Evolutionary conservation across 768 basidiomycete species (phyloP), one percentile per base, ranked within the genome.

Genomic region (Tricholoma matsutake): DNA sequence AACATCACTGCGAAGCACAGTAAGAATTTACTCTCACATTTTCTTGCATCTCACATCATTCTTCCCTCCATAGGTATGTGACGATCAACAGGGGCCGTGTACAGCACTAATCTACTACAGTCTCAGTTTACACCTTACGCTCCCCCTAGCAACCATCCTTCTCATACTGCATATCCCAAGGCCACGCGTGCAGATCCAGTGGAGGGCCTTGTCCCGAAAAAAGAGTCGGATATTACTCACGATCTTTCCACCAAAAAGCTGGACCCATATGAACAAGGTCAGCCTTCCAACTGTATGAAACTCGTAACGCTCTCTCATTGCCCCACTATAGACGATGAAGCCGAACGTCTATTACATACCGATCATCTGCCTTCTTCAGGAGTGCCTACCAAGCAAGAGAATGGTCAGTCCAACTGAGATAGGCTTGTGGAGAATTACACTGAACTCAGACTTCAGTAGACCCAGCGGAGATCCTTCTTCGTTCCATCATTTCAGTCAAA

Each of bases 221-320:
- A 31, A 7, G 58, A 65, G 35, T 37, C 45, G 11, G 54, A 59
- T 51, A 3, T 14, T 49, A 6, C 25, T 10, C 51, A 53, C 16
- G 51, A 53, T 18, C 51, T 11, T 31, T 31, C n/a, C 8, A n/a
- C 8, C 28, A 53, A 32, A 31, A 68, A 67, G 56, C 56, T 43
- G 4, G 67, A 68, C 39, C 67, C 67, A 4, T 67, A 68, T 45
- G 62, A 68, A 57, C 62, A 65, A 56, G 65, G 67, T 68, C 51
- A 22, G 13, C 5, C 53, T 18, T 9, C 11, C 13, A 10, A 49
- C 35, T 14, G 34, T 22, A 14, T 39, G 28, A 41, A 25, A 25
- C 22, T 25, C 22, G 22, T 25, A 25, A 39, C n/a, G 28, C 22
- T 4, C 51, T 22, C 0, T 35, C 20, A 43, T 32, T 41, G 8